Conservation (phyloP, 2,329 filamentous ascomycete genomes). For the Ceratocystis variospora region DNA sequence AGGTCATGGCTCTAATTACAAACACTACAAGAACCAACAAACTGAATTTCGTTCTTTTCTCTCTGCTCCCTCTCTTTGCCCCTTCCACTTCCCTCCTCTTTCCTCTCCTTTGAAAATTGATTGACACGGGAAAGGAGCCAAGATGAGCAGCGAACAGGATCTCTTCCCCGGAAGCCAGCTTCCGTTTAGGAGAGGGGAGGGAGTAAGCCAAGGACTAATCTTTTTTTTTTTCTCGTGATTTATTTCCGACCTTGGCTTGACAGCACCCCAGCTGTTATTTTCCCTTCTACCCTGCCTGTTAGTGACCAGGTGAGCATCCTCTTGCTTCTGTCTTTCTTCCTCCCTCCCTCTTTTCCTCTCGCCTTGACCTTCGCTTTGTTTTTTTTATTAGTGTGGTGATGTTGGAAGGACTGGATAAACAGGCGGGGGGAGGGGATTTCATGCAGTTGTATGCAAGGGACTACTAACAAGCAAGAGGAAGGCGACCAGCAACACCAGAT, state of each 20-base stretch:
- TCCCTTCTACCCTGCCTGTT: not conserved
- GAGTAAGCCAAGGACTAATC: not conserved
- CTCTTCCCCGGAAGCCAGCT: not conserved
- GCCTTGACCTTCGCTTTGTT: not conserved
- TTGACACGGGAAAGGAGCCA: slow-evolving; percentile 2
- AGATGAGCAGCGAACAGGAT: slow-evolving; percentile 1
- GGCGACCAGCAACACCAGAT: not conserved
- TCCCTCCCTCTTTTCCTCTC: not conserved
- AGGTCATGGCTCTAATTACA: not conserved
- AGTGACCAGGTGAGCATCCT: not conserved
- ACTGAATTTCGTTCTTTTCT: not conserved
- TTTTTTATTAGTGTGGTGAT: not conserved
- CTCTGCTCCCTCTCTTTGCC: not conserved
- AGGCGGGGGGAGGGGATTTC: not conserved
- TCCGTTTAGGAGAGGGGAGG: not conserved
- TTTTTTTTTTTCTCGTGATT: not conserved
- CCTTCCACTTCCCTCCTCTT: not conserved
- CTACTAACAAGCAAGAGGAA: not conserved
- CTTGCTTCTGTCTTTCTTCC: not conserved
- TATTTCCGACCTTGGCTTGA: slow-evolving; percentile 2
- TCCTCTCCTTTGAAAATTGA: not conserved
- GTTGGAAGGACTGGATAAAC: slow-evolving; percentile 7
- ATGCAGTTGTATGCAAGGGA: slow-evolving; percentile 1
- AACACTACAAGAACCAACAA: not conserved
- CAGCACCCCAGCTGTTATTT: not conserved